Base-by-base conservation (phyloP, 2,329 filamentous ascomycete species). In the Tricladium varicosporioides region DNA sequence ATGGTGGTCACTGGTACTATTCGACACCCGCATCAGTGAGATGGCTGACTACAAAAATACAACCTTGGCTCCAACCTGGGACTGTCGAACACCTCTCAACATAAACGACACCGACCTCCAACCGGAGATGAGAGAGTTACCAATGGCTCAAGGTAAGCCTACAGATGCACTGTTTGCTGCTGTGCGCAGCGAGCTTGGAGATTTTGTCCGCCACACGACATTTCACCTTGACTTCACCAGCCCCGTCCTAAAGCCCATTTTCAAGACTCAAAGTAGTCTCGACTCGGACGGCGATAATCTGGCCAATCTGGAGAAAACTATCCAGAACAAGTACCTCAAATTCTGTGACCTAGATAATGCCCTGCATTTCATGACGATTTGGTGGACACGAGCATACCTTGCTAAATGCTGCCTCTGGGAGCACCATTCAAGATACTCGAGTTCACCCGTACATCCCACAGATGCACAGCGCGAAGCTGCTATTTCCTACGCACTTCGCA, bases 1-100 rank as follows among this genome's bases (percentile, higher is more conserved):
- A 1, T 91, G 87, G 87, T 91, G 87, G 87, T 82, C 84, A 32
- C 76, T 92, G 14, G 78, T 87, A 13, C 76, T 83, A 22, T 87
- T 89, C 62, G 88, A 92, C 69, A 78, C 80, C 58, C 84, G 88
- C 18, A 80, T 89, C 40, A 80, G 84, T 56, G 87, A 91, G 68
- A 80, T 90, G 70, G 80, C 83, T 2, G 80, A 82, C 49, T 82
- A 66, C 54, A 75, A 71, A 58, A 64, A 63, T 9, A 57, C 69
- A 1, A 67, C 62, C 2, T 57, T 80, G 13, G 59, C 61, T 59
- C 76, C 76, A 1, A 74, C 70, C 1, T 80, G 76, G 76, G 81
- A 84, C 65, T 83, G 80, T 70, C 79, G 76, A 59, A 71, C 83
- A 32, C 83, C 82, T 1, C 75, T 84, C 51, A 86, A 86, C 62